Base-by-base conservation (phyloP, 176 grass and related monocot species). In the Ensete glaucum region DNA sequence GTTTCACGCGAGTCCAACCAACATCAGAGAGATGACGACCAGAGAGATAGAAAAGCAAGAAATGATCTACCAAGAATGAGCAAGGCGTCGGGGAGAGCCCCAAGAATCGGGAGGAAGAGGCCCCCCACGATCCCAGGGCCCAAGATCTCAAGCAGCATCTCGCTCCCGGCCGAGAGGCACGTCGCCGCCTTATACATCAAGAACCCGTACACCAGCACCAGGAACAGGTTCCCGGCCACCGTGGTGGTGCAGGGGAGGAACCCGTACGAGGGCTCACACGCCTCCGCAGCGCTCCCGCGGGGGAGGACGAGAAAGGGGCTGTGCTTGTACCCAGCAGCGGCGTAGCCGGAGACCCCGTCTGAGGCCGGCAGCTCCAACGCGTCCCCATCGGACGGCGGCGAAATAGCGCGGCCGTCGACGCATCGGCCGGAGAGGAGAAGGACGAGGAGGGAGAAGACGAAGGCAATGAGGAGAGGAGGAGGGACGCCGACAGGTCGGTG, bases 171-270 rank as follows among this genome's bases (percentile, higher is more conserved):
- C 1, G 95, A 99, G 25, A 99, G 78, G 75, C 73, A 89, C 59
- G 95, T 99, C 67, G 95, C 95, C 1, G 88, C 86, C 84, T 94
- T 99, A 82, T 67, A 91, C 90, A 99, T 99, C 52, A 99, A 64
- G 81, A 94, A 99, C 1, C 95, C 95, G 73, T 99, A 99, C 7
- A 67, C 53, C 1, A 99, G 29, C 20, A 81, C 87, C 1, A 99
- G 84, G 85, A 99, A 99, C 49, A 99, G 73, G 78, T 94, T 99
- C 0, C 95, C 95, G 1, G 89, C 14, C 48, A 83, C 90, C 59
- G 95, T 94, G 75, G 95, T 94, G 60, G 95, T 99, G 80, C 95
- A 99, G 24, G 95, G 95, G 0, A 99, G 86, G 69, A 99, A 99
- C 0, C 95, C 95, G 22, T 99, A 99, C 15, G 95, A 75, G 73